Conservation (phyloP, 192 early-diverging fungal genomes). For the Phycomyces nitens region DNA sequence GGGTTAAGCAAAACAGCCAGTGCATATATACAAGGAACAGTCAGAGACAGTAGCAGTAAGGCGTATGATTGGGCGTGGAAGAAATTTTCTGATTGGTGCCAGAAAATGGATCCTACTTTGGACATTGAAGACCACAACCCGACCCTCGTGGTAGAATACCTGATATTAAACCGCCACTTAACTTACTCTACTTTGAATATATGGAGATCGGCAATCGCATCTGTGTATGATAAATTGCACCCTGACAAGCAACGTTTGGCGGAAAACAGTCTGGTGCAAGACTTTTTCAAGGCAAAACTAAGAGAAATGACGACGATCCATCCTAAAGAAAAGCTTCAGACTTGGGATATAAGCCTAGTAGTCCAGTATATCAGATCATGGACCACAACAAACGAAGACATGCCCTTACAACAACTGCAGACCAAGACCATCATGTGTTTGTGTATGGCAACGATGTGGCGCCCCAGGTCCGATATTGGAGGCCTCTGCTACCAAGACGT, state of each 20-base stretch:
- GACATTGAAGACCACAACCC: not conserved
- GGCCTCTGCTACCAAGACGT: not conserved
- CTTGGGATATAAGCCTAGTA: not conserved
- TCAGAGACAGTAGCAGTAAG: not conserved
- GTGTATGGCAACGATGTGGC: constrained; percentile 2
- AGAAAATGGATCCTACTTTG: not conserved
- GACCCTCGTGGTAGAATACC: not conserved
- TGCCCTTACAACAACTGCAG: not conserved
- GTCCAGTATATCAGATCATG: not conserved
- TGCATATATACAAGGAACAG: not conserved
- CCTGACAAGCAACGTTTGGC: not conserved
- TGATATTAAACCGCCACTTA: not conserved
- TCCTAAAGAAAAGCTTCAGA: not conserved
- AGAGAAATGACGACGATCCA: not conserved
- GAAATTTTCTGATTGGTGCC: not conserved
- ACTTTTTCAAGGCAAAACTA: constrained; percentile 7
- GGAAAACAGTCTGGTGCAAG: not conserved
- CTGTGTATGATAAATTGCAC: not conserved
- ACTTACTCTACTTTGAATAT: not conserved
- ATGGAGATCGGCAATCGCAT: not conserved
- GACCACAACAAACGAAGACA: not conserved
- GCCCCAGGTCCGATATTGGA: not conserved
- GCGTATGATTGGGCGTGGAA: not conserved
- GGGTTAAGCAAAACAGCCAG: no score
- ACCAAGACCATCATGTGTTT: not conserved